Evolutionary conservation across 2,329 filamentous ascomycete genomes (phyloP).

Genomic region (Alternaria arborescens): DNA sequence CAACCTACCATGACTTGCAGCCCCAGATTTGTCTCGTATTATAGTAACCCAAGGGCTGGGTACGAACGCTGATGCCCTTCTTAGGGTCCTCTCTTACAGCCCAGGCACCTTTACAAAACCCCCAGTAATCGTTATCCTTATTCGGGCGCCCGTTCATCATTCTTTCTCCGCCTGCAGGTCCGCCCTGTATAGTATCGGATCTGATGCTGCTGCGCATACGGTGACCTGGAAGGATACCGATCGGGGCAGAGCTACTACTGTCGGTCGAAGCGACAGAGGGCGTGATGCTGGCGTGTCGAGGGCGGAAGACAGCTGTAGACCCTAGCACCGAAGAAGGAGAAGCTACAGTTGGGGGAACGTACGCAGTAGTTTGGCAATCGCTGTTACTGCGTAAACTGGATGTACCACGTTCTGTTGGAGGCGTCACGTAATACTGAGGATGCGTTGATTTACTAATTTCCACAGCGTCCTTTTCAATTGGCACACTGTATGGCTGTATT

Average conservation of each 20-base stretch:
- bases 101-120: slow-evolving; percentile 54
- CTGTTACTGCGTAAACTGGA: slow-evolving; percentile 4
- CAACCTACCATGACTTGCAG: slow-evolving; percentile 39
- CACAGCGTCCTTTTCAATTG: background rate
- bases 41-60: slow-evolving; percentile 48
- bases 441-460: slow-evolving; percentile 1
- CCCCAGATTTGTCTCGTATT: slow-evolving; percentile 45
- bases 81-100: slow-evolving; percentile 43
- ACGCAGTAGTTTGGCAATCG: slow-evolving; percentile 5
- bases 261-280: slow-evolving; percentile 30
- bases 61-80: slow-evolving; percentile 43
- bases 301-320: background rate
- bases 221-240: slow-evolving; percentile 23
- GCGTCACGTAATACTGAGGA: background rate
- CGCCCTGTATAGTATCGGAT: slow-evolving; percentile 29
- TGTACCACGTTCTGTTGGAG: background rate
- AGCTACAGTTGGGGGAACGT: background rate
- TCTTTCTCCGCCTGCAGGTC: slow-evolving; percentile 27
- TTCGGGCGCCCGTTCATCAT: slow-evolving; percentile 49
- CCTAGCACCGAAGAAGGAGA: background rate
- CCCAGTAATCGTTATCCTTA: slow-evolving; percentile 53
- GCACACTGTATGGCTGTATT: slow-evolving; percentile 5
- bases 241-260: slow-evolving; percentile 23
- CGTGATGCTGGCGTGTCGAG: slow-evolving; percentile 19
- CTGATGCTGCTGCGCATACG: slow-evolving; percentile 22